These are phyloP conservation scores for Phytophthora cryptogea DNA, from an alignment of 352 stramenopile species.

Conservation along the genomic window DNA sequence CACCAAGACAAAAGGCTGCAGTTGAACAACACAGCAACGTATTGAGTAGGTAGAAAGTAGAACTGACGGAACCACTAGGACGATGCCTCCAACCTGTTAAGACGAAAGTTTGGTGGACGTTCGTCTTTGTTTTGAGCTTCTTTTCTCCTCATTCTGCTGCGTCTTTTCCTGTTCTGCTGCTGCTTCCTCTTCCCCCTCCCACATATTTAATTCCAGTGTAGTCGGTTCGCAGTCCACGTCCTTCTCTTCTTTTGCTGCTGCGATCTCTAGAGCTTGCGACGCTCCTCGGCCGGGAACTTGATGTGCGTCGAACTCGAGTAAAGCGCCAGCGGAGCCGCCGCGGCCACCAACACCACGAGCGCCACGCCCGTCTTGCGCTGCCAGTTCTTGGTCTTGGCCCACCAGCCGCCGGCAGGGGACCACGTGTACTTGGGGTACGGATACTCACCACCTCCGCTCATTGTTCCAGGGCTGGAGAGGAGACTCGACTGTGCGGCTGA, in stretches of 20 bases:
- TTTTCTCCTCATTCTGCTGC: background rate
- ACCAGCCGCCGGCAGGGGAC: conserved; percentile 86
- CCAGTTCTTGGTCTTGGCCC: conserved; percentile 86
- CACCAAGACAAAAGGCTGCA: conserved; percentile 13
- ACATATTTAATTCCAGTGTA: conserved; percentile 30
- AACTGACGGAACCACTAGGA: background rate
- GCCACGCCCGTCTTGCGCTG: conserved; percentile 75
- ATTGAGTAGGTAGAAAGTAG: conserved; percentile 1
- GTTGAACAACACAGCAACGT: conserved; percentile 10
- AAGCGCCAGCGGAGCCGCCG: conserved; percentile 55
- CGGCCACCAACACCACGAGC: conserved; percentile 52
- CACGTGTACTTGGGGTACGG: conserved; percentile 89
- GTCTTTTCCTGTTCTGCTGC: conserved; percentile 2
- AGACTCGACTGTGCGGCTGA: conserved; percentile 28
- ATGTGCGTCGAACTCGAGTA: conserved; percentile 68
- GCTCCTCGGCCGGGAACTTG: conserved; percentile 77
- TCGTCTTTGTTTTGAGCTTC: background rate
- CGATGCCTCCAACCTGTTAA: background rate
- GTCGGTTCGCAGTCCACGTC: background rate
- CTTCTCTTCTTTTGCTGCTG: background rate
- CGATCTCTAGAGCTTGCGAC: conserved; percentile 49
- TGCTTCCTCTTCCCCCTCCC: conserved; percentile 5
- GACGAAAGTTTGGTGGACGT: background rate
- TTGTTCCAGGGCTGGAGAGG: conserved; percentile 22
- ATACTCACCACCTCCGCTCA: conserved; percentile 84